Percentiles rank a stretch among this genome's conserved stretches.
Evolutionary conservation across 2,329 filamentous ascomycete species (phyloP).

Genomic region (Clarireedia homoeocarpa): DNA sequence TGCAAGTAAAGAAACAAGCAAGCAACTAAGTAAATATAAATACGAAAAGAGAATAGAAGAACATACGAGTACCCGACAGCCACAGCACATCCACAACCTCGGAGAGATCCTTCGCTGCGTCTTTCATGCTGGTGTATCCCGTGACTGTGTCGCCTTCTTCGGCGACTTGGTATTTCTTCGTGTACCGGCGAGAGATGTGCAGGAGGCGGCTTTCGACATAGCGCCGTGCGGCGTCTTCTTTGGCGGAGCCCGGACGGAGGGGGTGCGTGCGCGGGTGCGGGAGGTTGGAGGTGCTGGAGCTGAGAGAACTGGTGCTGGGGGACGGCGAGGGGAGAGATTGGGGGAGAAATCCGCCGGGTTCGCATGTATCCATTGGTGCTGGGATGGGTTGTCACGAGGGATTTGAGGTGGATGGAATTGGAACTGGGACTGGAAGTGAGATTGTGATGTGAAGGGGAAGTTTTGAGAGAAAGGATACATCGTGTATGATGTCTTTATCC

Average conservation of each 20-base stretch:
- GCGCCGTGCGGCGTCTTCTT: conserved; percentile 52
- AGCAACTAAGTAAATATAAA: neutral
- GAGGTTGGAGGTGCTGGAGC: conserved; percentile 31
- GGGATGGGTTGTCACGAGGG: neutral
- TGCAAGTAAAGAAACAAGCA: neutral
- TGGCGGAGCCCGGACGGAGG: conserved; percentile 47
- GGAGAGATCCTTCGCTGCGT: conserved; percentile 65
- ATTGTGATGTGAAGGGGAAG: neutral
- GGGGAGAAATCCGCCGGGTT: conserved; percentile 46
- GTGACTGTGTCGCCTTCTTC: conserved; percentile 45
- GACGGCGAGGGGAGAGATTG: conserved; percentile 43
- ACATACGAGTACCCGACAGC: conserved; percentile 78
- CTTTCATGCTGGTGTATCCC: conserved; percentile 53
- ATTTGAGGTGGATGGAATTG: neutral
- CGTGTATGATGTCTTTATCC: too few relatives aligned
- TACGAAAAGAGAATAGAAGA: too few relatives aligned
- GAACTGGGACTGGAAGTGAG: neutral
- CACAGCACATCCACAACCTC: conserved; percentile 72
- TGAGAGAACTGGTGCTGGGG: conserved; percentile 41
- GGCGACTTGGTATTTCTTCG: conserved; percentile 48
- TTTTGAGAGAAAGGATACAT: too few relatives aligned
- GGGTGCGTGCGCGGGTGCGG: conserved; percentile 48
- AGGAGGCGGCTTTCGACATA: conserved; percentile 47
- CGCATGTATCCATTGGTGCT: neutral
- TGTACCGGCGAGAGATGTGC: conserved; percentile 48